Evolutionary conservation across 2,329 filamentous ascomycete genomes (phyloP), one percentile per base, ranked within the genome.

Genomic region (Bipolaris cookei): DNA sequence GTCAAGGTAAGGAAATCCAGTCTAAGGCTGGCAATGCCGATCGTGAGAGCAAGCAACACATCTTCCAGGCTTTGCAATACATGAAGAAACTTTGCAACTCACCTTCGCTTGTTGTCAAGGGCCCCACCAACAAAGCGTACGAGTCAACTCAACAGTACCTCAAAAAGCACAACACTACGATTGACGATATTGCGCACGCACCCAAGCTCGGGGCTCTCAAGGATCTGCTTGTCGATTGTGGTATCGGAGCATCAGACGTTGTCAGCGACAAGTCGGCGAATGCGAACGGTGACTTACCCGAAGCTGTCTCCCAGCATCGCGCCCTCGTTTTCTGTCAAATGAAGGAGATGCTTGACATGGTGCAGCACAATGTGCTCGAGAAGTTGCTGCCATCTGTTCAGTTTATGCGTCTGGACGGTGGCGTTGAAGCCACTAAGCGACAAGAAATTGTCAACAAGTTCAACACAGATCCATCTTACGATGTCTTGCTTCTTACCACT

Each of bases 321-420:
- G 96, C 95, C 0, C 86, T 99, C 25, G 90, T 99, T 65, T 99
- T 99, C 83, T 99, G 95, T 71, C 95, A 99, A 76, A 97, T 99
- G 92, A 99, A 99, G 79, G 95, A 99, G 77, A 99, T 99, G 96
- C 84, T 99, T 21, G 95, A 99, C 76, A 98, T 99, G 86, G 96
- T 99, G 2, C 93, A 98, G 74, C 92, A 90, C 68, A 93, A 94
- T 56, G 95, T 99, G 1, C 80, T 99, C 37, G 92, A 91, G 76
- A 90, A 90, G 70, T 84, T 98, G 78, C 84, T 99, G n/a, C 95
- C 95, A 1, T 90, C 89, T 0, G 93, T 97, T 5, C 95, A 96
- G 35, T 97, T 90, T 73, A 86, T 98, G 56, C 90, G 96, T n/a
- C 86, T 99, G 32, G 96, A 99, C 69, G 95, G 95, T 30, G 88